A percentile compares a stretch with the other conserved stretches of the same genome.
Evolutionary conservation across 176 grass and related monocot genomes (phyloP).

Genomic region (Chloris gayana): DNA sequence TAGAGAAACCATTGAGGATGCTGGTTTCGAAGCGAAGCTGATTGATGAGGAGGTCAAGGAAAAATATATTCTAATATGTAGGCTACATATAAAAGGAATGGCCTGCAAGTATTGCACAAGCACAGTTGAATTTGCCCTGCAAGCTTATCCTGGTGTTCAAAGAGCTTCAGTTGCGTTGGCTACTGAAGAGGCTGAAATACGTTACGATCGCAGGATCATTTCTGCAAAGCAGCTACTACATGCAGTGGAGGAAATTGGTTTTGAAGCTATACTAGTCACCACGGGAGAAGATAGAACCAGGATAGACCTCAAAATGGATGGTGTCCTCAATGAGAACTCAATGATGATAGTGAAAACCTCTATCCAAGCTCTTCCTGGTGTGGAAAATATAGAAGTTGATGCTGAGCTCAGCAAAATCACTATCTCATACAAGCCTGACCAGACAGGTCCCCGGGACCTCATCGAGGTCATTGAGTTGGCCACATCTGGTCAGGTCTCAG

Average conservation of each 20-base stretch:
- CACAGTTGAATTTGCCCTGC: conserved; percentile 73
- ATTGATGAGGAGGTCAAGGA: too few relatives aligned
- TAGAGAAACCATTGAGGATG: too few relatives aligned
- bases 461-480: conserved; percentile 83
- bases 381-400: conserved; percentile 65
- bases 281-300: conserved; percentile 81
- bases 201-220: conserved; percentile 62
- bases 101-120: conserved; percentile 78
- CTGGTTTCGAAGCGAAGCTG: too few relatives aligned
- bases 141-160: conserved; percentile 67
- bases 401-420: conserved; percentile 64
- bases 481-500: conserved; percentile 51
- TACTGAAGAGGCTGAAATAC: conserved; percentile 91
- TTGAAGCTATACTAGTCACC: conserved; percentile 71
- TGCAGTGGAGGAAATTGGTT: conserved; percentile 74
- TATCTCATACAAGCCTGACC: conserved; percentile 81
- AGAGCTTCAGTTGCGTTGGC: conserved; percentile 82
- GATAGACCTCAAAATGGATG: conserved; percentile 81
- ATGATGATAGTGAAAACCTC: conserved; percentile 63
- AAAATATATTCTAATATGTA: conserved; percentile 40
- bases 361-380: conserved; percentile 79
- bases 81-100: conserved; percentile 94
- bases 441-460: conserved; percentile 82
- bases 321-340: conserved; percentile 49
- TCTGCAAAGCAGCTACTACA: conserved; percentile 57